Base-by-base conservation (phyloP, 441 rosid species). In the Pelargonium fulgidum region DNA sequence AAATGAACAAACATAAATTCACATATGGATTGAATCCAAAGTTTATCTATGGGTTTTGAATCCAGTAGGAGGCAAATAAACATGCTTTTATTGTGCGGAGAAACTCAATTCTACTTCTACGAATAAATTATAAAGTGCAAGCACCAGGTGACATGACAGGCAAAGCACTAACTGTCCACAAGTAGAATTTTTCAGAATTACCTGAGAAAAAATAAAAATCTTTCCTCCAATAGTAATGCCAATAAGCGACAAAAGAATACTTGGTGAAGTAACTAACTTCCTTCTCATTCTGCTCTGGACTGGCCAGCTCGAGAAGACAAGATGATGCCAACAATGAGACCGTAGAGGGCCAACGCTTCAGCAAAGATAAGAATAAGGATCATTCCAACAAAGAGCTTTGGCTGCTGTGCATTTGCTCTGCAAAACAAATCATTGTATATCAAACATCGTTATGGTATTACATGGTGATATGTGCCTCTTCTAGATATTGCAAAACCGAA, bases 321-420 rank as follows among this genome's bases (percentile, higher is more conserved):
- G 73, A 88, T 88, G 72, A 86, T 88, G 67, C 91, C 91, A 22
- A 86, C 91, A 41, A 88, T 86, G 41, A 85, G 85, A 29, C 94
- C 94, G 19, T 86, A 85, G 10, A 86, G 76, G 9, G 89, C 94
- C 74, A 88, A 74, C 0, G 91, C 93, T 80, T 88, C 94, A 0
- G 88, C 94, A 82, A 61, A 61, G 14, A 61, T 61, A 39, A 61
- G 64, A 19, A 61, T 61, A 39, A 1, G 88, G 91, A 83, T 86
- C 94, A 86, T 86, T 33, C 94, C 91, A 64, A 88, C 94, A 29
- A 88, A 88, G 71, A 86, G 86, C 77, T 88, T 88, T 17, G 94
- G 91, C 42, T 88, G 91, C 56, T 84, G 91, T 26, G 94, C 91
- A 73, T 88, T 88, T 29, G 93, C 91, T 77, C 89, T 88, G 61